Base-by-base conservation (phyloP, 768 basidiomycete species). In the Boletus rex-veris region DNA sequence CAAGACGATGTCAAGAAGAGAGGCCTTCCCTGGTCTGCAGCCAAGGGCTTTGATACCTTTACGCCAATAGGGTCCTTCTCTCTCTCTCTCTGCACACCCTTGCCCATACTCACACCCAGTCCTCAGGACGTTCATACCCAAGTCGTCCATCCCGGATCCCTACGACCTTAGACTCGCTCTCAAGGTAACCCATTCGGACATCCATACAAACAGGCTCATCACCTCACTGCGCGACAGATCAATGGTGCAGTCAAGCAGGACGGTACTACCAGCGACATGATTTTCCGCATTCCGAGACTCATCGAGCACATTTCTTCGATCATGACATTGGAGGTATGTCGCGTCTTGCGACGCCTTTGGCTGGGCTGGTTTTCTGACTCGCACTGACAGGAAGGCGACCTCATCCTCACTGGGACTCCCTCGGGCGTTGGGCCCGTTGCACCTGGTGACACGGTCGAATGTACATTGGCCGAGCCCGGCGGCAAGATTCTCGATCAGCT, bases 1-100 rank as follows among this genome's bases (percentile, higher is more conserved):
- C 97, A 99, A 70, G 90, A 97, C 51, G 84, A 84, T 45, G 91
- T 91, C 45, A 96, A 96, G 75, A 90, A 88, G 64, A 86, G 84
- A 46, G 92, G 97, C 10, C 79, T 98, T n/a, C 97, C 97, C 1
- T 99, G 97, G 97, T 85, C 87, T n/a, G 80, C 94, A 11, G 91
- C 87, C 3, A 98, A 99, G 71, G 96, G 96, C 2, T 97, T 98
- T 61, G 96, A 99, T 69, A 95, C 93, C 0, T 98, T 95, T 74
- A 92, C 90, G 5, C 94, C 94, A 3, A 80, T 96, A 58, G 87
- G 93, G 92, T 91, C 64, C 39, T 28, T 71, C 37, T 61, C 51
- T 48, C 18, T 48, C 18, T 33, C 45, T 39, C 36, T 39, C 15
- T 4, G 3, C 2, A 3, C 31, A 2, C 11, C 35, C 5, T 35